Evolutionary conservation across 768 basidiomycete species (phyloP).

Genomic region (Chalciporus pseudorubinellus): DNA sequence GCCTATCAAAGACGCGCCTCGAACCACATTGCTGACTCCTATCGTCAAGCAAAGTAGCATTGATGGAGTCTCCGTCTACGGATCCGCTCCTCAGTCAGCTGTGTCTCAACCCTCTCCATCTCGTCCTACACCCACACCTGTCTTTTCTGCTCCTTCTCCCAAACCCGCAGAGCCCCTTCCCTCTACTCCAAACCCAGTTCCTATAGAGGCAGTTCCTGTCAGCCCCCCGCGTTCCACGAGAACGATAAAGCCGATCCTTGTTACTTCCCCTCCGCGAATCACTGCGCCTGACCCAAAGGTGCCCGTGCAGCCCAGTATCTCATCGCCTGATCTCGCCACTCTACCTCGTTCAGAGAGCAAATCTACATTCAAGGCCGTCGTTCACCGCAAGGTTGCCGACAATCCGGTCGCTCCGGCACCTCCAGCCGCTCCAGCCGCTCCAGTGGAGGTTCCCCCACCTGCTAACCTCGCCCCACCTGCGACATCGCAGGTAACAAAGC

Average conservation of each 20-base stretch:
- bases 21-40: constrained; percentile 4
- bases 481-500: constrained; percentile 28
- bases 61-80: constrained; percentile 13
- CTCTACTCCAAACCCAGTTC: neutral
- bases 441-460: constrained; percentile 22
- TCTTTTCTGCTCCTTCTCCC: neutral
- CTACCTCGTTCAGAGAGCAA: constrained; percentile 12
- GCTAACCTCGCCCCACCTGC: constrained; percentile 16
- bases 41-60: neutral
- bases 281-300: constrained; percentile 4
- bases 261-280: neutral
- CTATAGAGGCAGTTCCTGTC: neutral
- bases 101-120: constrained; percentile 8
- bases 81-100: constrained; percentile 15
- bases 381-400: constrained; percentile 55
- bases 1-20: constrained; percentile 2
- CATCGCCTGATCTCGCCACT: constrained; percentile 7
- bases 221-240: neutral
- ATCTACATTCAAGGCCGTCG: constrained; percentile 51
- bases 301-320: constrained; percentile 1
- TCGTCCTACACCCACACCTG: neutral
- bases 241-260: neutral
- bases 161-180: neutral
- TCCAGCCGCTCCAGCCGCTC: too few species aligned
- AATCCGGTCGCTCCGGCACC: constrained; percentile 11